A percentile compares a stretch with the other conserved stretches of the same genome.
phyloP scores from a whole-genome alignment of 208 protist genomes.

The Perkinsela sp. region DNA sequence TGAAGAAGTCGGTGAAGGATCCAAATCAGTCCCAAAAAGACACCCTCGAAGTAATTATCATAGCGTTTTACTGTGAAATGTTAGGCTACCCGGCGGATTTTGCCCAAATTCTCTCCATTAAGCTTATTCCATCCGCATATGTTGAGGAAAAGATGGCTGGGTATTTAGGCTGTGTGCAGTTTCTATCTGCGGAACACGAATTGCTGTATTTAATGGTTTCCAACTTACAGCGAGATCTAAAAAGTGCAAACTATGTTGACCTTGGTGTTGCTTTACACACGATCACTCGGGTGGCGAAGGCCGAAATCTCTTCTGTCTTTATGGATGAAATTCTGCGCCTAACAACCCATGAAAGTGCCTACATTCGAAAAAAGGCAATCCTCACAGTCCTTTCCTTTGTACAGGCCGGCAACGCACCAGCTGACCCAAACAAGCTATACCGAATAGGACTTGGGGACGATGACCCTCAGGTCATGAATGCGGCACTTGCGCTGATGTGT shows the following conservation, averaged over 20 bases:
- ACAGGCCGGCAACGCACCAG: slow-evolving; percentile 8
- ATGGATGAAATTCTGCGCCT: slow-evolving; percentile 21
- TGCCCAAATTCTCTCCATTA: slow-evolving; percentile 77
- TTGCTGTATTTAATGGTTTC: slow-evolving; percentile 74
- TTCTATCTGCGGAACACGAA: slow-evolving; percentile 51
- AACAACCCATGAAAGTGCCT: slow-evolving; percentile 14
- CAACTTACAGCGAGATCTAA: slow-evolving; percentile 69
- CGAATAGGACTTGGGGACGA: slow-evolving; percentile 59
- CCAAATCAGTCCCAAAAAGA: slow-evolving; percentile 9
- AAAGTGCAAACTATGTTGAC: slow-evolving; percentile 54
- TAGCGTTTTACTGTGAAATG: slow-evolving; percentile 79
- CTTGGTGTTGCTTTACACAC: slow-evolving; percentile 59
- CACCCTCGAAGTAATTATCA: slow-evolving; percentile 52
- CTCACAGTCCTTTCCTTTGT: slow-evolving; percentile 57
- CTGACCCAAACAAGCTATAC: slow-evolving; percentile 16
- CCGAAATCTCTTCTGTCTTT: slow-evolving; percentile 59
- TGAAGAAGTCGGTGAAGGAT: slow-evolving; percentile 11
- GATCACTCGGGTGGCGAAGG: slow-evolving; percentile 32
- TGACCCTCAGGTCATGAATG: slow-evolving; percentile 81
- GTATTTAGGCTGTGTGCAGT: slow-evolving; percentile 62
- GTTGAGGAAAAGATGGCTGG: slow-evolving; percentile 41
- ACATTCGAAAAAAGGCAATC: slow-evolving; percentile 74
- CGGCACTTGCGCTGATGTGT: slow-evolving; percentile 40
- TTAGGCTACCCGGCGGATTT: slow-evolving; percentile 62
- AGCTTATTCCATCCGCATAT: slow-evolving; percentile 49